phyloP scores from a whole-genome alignment of 2,329 filamentous ascomycete genomes.

The Fusarium buharicum region DNA sequence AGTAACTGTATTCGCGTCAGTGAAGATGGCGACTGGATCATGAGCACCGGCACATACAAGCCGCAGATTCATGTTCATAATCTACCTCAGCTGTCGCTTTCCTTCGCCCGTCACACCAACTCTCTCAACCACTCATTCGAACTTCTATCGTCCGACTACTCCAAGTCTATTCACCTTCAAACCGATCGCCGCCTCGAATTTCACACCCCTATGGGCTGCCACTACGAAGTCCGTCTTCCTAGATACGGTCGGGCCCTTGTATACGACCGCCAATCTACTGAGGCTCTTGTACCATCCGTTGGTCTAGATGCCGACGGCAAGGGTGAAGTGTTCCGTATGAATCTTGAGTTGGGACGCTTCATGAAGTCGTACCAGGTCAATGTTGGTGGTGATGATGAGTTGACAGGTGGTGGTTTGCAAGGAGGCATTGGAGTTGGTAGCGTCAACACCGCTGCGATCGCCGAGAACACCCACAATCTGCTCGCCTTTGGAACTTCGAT shows the following conservation, averaged over 20 bases:
- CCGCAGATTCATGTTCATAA: slow-evolving; percentile 89
- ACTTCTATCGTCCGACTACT: slow-evolving; percentile 88
- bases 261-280: slow-evolving; percentile 83
- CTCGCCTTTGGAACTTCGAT: slow-evolving; percentile 92
- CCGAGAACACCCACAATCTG: slow-evolving; percentile 88
- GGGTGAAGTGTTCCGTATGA: slow-evolving; percentile 93
- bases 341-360: slow-evolving; percentile 90
- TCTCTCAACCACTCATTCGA: slow-evolving; percentile 92
- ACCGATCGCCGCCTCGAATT: slow-evolving; percentile 92
- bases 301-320: slow-evolving; percentile 86
- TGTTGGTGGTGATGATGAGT: slow-evolving; percentile 83
- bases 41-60: slow-evolving; percentile 86
- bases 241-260: slow-evolving; percentile 90
- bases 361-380: slow-evolving; percentile 95
- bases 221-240: slow-evolving; percentile 89
- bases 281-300: slow-evolving; percentile 87
- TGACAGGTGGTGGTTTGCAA: slow-evolving; percentile 79
- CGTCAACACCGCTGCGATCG: slow-evolving; percentile 88
- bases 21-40: slow-evolving; percentile 96
- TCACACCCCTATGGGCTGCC: slow-evolving; percentile 87
- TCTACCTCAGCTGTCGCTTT: slow-evolving; percentile 91
- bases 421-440: slow-evolving; percentile 86
- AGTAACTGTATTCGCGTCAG: slow-evolving; percentile 89
- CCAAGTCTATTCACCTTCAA: slow-evolving; percentile 93
- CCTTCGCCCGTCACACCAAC: slow-evolving; percentile 90